Percentiles rank a stretch among this genome's conserved stretches.
Evolutionary conservation across 2,329 filamentous ascomycete species (phyloP).

Genomic region (Nigrospora sphaerica): DNA sequence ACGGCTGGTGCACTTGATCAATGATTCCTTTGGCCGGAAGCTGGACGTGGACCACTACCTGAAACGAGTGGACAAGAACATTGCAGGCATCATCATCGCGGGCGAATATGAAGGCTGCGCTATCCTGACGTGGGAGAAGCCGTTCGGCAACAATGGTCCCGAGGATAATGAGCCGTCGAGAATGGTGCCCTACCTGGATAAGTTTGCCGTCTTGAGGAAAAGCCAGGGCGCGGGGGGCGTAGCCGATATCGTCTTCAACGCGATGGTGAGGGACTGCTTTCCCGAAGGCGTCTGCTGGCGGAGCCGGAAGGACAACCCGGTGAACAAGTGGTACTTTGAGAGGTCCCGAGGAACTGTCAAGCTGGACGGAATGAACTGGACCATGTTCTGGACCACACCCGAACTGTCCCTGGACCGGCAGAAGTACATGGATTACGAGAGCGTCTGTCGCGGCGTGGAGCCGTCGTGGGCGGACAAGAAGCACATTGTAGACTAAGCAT

Average conservation of each 20-base stretch:
- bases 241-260: slow-evolving; percentile 92
- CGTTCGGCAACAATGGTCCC: slow-evolving; percentile 51
- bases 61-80: slow-evolving; percentile 65
- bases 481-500: slow-evolving; percentile 45
- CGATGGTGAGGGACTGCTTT: slow-evolving; percentile 87
- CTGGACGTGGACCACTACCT: slow-evolving; percentile 82
- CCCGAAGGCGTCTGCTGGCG: slow-evolving; percentile 88
- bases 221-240: slow-evolving; percentile 88
- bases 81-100: slow-evolving; percentile 89
- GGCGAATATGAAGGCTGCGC: slow-evolving; percentile 96
- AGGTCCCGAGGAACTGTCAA: slow-evolving; percentile 78
- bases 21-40: slow-evolving; percentile 84
- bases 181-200: slow-evolving; percentile 90
- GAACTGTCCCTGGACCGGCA: slow-evolving; percentile 49
- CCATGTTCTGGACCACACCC: slow-evolving; percentile 95
- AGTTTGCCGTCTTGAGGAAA: slow-evolving; percentile 86
- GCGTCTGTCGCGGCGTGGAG: slow-evolving; percentile 59
- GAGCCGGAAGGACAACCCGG: slow-evolving; percentile 82
- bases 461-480: slow-evolving; percentile 59
- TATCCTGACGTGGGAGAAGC: slow-evolving; percentile 88
- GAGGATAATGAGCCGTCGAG: slow-evolving; percentile 47
- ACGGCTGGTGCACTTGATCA: slow-evolving; percentile 77
- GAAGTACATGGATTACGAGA: slow-evolving; percentile 62
- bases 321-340: slow-evolving; percentile 99
- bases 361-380: slow-evolving; percentile 77